Evolutionary conservation across 2,329 filamentous ascomycete species (phyloP).

Genomic region (Golovinomyces cichoracearum): DNA sequence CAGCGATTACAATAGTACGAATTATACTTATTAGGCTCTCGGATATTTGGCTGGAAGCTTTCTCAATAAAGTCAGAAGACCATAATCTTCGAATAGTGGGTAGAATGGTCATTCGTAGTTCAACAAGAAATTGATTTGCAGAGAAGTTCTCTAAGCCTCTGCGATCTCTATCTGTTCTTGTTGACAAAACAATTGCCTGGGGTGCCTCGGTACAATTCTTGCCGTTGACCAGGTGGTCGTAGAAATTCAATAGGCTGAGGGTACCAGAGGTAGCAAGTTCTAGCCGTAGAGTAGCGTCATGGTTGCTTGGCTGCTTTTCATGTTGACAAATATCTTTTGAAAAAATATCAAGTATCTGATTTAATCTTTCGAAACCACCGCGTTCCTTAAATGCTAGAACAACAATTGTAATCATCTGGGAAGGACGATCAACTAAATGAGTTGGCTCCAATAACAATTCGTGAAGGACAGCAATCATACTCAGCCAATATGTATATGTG

Average conservation of each 20-base stretch:
- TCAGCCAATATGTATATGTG: conserved; percentile 57
- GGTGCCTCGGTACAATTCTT: conserved; percentile 60
- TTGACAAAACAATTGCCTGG: conserved; percentile 29
- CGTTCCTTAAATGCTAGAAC: conserved; percentile 67
- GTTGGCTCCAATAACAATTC: conserved; percentile 46
- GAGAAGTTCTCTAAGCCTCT: conserved; percentile 34
- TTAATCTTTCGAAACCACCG: conserved; percentile 49
- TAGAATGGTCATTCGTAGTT: conserved; percentile 56
- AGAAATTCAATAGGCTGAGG: conserved; percentile 66
- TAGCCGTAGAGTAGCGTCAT: conserved; percentile 14
- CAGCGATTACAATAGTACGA: conserved; percentile 49
- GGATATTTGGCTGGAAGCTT: conserved; percentile 48
- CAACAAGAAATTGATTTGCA: conserved; percentile 56
- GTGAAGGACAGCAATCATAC: conserved; percentile 51
- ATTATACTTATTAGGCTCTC: conserved; percentile 64
- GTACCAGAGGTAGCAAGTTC: conserved; percentile 31
- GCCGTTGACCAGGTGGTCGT: conserved; percentile 45
- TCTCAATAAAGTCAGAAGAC: conserved; percentile 64
- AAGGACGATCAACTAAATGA: conserved; percentile 13
- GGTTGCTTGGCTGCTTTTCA: conserved; percentile 10
- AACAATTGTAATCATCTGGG: conserved; percentile 44
- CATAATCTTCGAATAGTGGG: conserved; percentile 55
- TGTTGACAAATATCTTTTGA: conserved; percentile 24
- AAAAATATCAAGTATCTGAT: conserved; percentile 45
- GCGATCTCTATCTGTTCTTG: conserved; percentile 27